Evolutionary conservation across 495 filamentous ascomycete genomes (phyloP).

Genomic region (Penicillium fimorum): DNA sequence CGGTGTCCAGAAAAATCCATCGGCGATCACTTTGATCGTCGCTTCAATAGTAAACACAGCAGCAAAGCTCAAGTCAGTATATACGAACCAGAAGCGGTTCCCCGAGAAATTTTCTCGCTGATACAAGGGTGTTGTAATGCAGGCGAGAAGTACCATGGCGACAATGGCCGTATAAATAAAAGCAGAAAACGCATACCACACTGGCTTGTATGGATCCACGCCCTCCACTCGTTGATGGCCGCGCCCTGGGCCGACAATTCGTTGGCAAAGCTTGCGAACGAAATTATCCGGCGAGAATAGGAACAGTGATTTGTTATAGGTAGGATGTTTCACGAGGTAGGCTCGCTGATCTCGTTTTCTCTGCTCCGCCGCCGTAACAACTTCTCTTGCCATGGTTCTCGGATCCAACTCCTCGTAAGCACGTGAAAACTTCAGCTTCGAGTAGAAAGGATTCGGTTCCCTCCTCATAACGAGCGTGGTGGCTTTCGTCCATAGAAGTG

Average conservation of each 20-base stretch:
- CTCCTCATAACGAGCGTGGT: constrained; percentile 52
- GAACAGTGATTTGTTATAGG: constrained; percentile 89
- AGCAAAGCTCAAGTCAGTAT: constrained; percentile 87
- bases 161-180: constrained; percentile 94
- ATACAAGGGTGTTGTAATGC: constrained; percentile 90
- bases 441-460: constrained; percentile 96
- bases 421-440: constrained; percentile 68
- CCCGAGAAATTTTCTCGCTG: constrained; percentile 79
- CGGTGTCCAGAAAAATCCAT: constrained; percentile 95
- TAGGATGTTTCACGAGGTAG: constrained; percentile 81
- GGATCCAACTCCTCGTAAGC: constrained; percentile 78
- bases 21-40: constrained; percentile 88
- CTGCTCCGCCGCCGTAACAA: constrained; percentile 75
- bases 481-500: constrained; percentile 56
- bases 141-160: constrained; percentile 94
- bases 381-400: constrained; percentile 81
- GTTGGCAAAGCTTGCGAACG: constrained; percentile 79
- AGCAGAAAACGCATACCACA: constrained; percentile 92
- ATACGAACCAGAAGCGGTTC: constrained; percentile 89
- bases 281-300: constrained; percentile 77
- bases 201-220: constrained; percentile 74
- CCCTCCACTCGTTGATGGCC: constrained; percentile 84
- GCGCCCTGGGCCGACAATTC: constrained; percentile 87
- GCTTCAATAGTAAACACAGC: constrained; percentile 85
- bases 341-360: constrained; percentile 86